Evolutionary conservation across 2,329 filamentous ascomycete species (phyloP), one percentile per base, ranked within the genome.

Genomic region (Phialophora chinensis): DNA sequence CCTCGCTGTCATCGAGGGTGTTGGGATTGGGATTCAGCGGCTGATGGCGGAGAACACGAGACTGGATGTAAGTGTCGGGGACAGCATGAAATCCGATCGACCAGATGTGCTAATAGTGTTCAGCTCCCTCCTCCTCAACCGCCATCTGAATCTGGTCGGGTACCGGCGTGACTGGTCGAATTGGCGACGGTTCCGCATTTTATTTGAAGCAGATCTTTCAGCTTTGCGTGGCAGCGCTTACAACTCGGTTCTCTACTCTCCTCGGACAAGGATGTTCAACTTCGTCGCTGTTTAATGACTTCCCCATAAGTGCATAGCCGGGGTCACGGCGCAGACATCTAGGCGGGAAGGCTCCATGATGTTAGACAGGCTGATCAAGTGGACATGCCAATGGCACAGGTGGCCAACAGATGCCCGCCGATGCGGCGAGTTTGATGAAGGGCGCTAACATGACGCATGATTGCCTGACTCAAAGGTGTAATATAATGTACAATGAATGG

Each of bases 1-100:
- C 75, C 85, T 99, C 54, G 95, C 92, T 59, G 94, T 99, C 72
- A 98, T 99, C 71, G 94, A 99, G 81, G 94, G 95, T 74, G 95
- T 98, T 63, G 94, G 94, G 74, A 98, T 99, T 76, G 93, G 91
- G 8, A 94, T 97, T 83, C 91, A 93, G 79, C 90, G 93, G 79
- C 93, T 97, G 90, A 91, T 97, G 87, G 91, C 93, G 42, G 91
- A 93, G 70, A 90, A 90, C 78, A 96, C 92, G 71, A 90, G 90
- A 82, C 83, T 96, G 73, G 92, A 97, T 82, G 88, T 90, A 74
- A 73, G 82, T 78, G 47, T 55, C 31, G 8, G 29, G n/a, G 8
- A 4, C 12, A 17, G 8, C 14, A 33, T 20, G 11, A 10, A 33
- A 35, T 31, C 5, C 3, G 29, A 7, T n/a, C 29, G 29, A 55